These are phyloP conservation scores for Trypanosoma avium DNA, from an alignment of 208 protist genomes.

Conservation along the genomic window DNA sequence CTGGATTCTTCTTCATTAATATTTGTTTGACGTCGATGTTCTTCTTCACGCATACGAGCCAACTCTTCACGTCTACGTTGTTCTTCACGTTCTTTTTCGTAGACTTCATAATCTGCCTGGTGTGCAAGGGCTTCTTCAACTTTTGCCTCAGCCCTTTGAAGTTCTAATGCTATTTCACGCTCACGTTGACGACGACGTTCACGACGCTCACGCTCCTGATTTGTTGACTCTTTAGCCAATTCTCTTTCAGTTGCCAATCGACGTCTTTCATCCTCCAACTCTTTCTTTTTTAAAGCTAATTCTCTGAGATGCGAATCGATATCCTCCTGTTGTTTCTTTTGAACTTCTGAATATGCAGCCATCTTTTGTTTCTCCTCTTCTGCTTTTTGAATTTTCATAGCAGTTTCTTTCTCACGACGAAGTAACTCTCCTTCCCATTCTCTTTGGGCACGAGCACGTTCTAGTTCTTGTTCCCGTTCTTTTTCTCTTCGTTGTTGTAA, in stretches of 20 bases:
- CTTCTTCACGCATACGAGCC: constrained; percentile 39
- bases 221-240: constrained; percentile 40
- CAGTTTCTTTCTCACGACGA: constrained; percentile 48
- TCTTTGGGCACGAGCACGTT: constrained; percentile 38
- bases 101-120: constrained; percentile 38
- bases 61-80: constrained; percentile 47
- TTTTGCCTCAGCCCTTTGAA: constrained; percentile 64
- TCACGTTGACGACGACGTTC: constrained; percentile 56
- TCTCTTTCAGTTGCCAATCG: constrained; percentile 59
- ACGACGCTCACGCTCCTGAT: constrained; percentile 43
- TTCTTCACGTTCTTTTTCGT: constrained; percentile 35
- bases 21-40: constrained; percentile 29
- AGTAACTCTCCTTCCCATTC: constrained; percentile 55
- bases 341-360: constrained; percentile 58
- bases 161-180: constrained; percentile 53
- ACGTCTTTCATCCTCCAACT: constrained; percentile 62
- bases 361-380: constrained; percentile 46
- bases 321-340: constrained; percentile 71
- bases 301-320: constrained; percentile 75
- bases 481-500: constrained; percentile 67
- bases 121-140: constrained; percentile 60
- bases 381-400: constrained; percentile 32
- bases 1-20: constrained; percentile 42
- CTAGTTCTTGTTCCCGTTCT: constrained; percentile 58
- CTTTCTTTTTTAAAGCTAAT: constrained; percentile 63